These are phyloP conservation scores for Phytopythium litorale DNA, from an alignment of 352 stramenopile species.

Conservation along the genomic window DNA sequence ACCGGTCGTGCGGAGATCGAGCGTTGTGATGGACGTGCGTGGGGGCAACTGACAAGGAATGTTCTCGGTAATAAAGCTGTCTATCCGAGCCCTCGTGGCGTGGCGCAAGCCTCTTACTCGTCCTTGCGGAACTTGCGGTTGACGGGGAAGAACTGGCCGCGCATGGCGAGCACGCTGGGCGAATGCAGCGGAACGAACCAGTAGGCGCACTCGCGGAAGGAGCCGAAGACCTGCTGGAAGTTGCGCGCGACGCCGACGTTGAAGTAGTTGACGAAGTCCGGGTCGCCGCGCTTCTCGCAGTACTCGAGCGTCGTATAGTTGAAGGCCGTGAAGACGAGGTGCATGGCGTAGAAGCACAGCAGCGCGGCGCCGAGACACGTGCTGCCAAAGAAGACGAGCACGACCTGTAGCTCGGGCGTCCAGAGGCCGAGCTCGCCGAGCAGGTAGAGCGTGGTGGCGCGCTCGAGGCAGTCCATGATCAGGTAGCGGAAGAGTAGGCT, in stretches of 20 bases:
- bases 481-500: slow-evolving; percentile 64
- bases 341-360: slow-evolving; percentile 71
- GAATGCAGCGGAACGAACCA: slow-evolving; percentile 73
- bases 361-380: slow-evolving; percentile 63
- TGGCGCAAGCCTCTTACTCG: slow-evolving; percentile 20
- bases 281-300: slow-evolving; percentile 77
- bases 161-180: slow-evolving; percentile 39
- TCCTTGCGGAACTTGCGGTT: slow-evolving; percentile 49
- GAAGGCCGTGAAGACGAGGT: slow-evolving; percentile 59
- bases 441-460: slow-evolving; percentile 46
- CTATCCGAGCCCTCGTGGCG: not conserved
- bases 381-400: slow-evolving; percentile 67
- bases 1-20: not conserved
- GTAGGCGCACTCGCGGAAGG: slow-evolving; percentile 47
- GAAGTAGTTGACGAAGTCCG: slow-evolving; percentile 80
- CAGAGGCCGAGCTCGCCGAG: slow-evolving; percentile 49
- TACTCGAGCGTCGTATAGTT: slow-evolving; percentile 88
- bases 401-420: slow-evolving; percentile 53
- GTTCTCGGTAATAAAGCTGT: not conserved
- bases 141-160: slow-evolving; percentile 45
- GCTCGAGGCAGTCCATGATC: slow-evolving; percentile 49
- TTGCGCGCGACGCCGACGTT: slow-evolving; percentile 71
- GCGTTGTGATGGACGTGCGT: slow-evolving; percentile 1
- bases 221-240: slow-evolving; percentile 74
- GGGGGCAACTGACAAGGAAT: not conserved